Conservation (phyloP, 1,139 yeast species). For the Pneumocystis wakefieldiae region DNA sequence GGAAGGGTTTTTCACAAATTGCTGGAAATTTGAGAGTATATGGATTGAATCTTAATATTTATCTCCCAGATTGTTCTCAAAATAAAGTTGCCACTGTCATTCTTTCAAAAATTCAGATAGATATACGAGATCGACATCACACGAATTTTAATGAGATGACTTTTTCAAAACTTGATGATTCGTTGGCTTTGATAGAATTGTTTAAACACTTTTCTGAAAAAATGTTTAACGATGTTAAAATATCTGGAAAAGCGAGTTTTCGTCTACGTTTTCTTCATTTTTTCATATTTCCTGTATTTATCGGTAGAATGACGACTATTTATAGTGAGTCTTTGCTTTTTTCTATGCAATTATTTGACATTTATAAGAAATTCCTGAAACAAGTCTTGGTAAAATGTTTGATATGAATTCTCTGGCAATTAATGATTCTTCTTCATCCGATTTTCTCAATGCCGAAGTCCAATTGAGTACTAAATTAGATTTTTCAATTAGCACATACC, state of each 20-base stretch:
- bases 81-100: background rate
- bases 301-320: background rate
- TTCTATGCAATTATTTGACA: background rate
- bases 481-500: background rate
- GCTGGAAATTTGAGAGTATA: background rate
- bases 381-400: background rate
- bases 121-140: background rate
- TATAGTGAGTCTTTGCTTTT: background rate
- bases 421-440: background rate
- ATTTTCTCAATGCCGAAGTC: background rate
- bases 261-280: background rate
- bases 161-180: background rate
- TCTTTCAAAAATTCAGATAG: background rate
- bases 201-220: background rate
- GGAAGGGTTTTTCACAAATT: background rate
- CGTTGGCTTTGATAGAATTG: background rate
- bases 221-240: background rate
- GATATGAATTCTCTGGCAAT: background rate
- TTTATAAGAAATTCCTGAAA: background rate
- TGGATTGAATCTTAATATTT: background rate
- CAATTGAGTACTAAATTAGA: background rate
- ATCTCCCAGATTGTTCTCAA: background rate
- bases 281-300: background rate
- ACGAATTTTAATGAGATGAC: background rate
- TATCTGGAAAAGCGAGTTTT: background rate